phyloP scores from a whole-genome alignment of 2,329 filamentous ascomycete species.

The Pseudogymnoascus verrucosus region DNA sequence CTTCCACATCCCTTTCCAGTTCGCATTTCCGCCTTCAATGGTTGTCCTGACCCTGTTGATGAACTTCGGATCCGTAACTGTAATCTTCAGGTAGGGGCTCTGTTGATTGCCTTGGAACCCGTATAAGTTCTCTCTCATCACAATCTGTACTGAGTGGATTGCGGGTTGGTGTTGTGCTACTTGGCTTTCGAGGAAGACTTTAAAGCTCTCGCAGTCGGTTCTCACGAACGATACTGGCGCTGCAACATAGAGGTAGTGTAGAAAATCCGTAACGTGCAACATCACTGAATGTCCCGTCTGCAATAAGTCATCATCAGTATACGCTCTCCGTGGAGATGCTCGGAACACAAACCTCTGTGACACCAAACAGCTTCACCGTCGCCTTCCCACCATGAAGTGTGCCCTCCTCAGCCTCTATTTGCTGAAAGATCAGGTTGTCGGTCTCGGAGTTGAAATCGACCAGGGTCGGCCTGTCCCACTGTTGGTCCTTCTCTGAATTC shows the following conservation, averaged over 20 bases:
- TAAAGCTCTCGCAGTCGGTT: constrained; percentile 70
- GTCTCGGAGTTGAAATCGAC: constrained; percentile 53
- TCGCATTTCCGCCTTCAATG: constrained; percentile 69
- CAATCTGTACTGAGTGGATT: constrained; percentile 74
- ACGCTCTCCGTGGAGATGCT: not conserved
- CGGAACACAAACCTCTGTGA: constrained; percentile 57
- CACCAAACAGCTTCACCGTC: constrained; percentile 86
- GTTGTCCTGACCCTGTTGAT: constrained; percentile 67
- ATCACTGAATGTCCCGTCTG: constrained; percentile 79
- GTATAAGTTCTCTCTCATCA: constrained; percentile 83
- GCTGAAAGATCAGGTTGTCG: constrained; percentile 79
- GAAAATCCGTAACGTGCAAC: constrained; percentile 90
- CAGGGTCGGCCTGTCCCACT: constrained; percentile 67
- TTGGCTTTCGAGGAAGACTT: constrained; percentile 70
- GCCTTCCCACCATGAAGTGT: constrained; percentile 65
- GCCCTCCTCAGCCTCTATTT: constrained; percentile 92
- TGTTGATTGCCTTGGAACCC: constrained; percentile 91
- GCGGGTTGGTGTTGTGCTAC: constrained; percentile 64
- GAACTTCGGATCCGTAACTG: constrained; percentile 79
- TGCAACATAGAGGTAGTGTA: constrained; percentile 90
- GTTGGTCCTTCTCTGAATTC: constrained; percentile 88
- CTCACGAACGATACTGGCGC: constrained; percentile 76
- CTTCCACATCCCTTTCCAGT: constrained; percentile 89
- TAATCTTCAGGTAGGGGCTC: constrained; percentile 88
- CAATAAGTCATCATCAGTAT: not conserved